These are phyloP conservation scores for Phialocephala sp. DNA, from an alignment of 2,329 filamentous ascomycete genomes.

Conservation along the genomic window DNA sequence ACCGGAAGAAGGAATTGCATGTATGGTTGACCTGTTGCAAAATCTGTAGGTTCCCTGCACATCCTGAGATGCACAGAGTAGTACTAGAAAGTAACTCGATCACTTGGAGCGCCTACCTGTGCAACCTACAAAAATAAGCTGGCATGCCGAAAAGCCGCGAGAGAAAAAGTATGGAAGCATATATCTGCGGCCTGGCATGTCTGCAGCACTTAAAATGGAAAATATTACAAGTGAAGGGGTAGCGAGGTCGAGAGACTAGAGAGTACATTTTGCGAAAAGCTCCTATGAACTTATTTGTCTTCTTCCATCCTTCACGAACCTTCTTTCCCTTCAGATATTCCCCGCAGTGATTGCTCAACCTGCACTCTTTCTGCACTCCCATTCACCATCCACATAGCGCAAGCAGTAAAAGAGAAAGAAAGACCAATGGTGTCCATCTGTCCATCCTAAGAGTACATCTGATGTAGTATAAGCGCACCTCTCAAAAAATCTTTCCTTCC, in stretches of 20 bases:
- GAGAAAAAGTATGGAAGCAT: background rate
- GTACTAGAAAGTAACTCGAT: too few relatives aligned
- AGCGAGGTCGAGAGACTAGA: background rate
- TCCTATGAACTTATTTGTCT: background rate
- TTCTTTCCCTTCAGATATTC: background rate
- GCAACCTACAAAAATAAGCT: too few relatives aligned
- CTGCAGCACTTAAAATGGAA: background rate
- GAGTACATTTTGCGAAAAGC: conserved; percentile 1
- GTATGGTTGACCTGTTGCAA: too few relatives aligned
- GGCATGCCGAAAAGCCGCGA: too few relatives aligned
- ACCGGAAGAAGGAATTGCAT: too few relatives aligned
- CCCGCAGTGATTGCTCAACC: conserved; percentile 3
- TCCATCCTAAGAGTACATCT: conserved; percentile 27
- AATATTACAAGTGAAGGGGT: conserved; percentile 1
- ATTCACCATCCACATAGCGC: background rate
- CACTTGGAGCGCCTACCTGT: too few relatives aligned
- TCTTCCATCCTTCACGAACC: background rate
- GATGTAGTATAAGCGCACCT: conserved; percentile 13
- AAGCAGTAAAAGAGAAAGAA: conserved; percentile 17
- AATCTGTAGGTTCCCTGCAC: too few relatives aligned
- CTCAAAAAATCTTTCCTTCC: conserved; percentile 18
- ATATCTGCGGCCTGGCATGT: background rate
- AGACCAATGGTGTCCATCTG: conserved; percentile 11
- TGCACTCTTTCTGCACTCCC: background rate
- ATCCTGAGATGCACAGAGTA: too few relatives aligned